These are phyloP conservation scores for Beauveria caledonica DNA, from an alignment of 2,329 filamentous ascomycete genomes.

Conservation along the genomic window DNA sequence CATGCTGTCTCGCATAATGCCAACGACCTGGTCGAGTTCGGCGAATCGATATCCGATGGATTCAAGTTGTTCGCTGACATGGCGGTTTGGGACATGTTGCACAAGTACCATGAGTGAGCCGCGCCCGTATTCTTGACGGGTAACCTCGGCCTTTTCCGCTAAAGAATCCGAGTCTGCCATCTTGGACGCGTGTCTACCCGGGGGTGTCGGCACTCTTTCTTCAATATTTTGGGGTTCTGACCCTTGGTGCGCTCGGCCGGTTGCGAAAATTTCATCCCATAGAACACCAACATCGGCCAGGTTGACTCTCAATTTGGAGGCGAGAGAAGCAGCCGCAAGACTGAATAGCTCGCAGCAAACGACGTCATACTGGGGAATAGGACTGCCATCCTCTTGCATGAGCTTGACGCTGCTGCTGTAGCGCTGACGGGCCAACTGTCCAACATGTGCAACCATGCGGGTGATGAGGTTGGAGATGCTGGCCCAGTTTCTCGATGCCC, in stretches of 20 bases:
- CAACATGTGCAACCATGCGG: conserved; percentile 65
- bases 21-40: conserved; percentile 56
- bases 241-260: conserved; percentile 34
- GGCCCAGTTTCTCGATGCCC: conserved; percentile 70
- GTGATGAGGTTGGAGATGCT: conserved; percentile 59
- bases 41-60: conserved; percentile 75
- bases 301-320: conserved; percentile 54
- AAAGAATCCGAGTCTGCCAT: conserved; percentile 22
- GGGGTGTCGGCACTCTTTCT: conserved; percentile 6
- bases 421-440: conserved; percentile 35
- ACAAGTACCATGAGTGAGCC: conserved; percentile 79
- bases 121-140: conserved; percentile 43
- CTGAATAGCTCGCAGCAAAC: conserved; percentile 81
- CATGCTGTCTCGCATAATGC: conserved; percentile 62
- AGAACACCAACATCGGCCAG: conserved; percentile 59
- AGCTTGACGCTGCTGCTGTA: conserved; percentile 33
- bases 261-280: conserved; percentile 68
- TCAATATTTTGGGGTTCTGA: not conserved
- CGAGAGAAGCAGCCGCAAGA: conserved; percentile 66
- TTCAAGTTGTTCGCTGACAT: conserved; percentile 56
- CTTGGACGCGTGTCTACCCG: not conserved
- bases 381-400: conserved; percentile 44
- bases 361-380: conserved; percentile 62
- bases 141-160: conserved; percentile 32
- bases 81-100: conserved; percentile 47